A percentile compares a stretch with the other conserved stretches of the same genome.
Conservation (phyloP, 148 eudicot species). For the Fagopyrum homotropicum region DNA sequence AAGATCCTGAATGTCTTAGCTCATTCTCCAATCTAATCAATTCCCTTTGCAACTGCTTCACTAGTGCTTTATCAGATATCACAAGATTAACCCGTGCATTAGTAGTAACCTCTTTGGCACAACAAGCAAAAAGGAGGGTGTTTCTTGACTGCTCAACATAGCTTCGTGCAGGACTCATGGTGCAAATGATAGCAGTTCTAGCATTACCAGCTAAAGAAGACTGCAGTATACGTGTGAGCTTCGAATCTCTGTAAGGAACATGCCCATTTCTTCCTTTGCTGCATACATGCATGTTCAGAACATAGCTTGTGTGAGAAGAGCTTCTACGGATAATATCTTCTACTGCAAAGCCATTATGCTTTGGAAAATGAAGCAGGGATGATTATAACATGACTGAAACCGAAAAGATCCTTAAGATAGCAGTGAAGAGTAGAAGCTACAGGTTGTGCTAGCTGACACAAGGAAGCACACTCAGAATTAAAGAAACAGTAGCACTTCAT, state of each 20-base stretch:
- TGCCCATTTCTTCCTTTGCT: slow-evolving; percentile 91
- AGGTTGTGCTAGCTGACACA: not conserved
- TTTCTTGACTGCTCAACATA: slow-evolving; percentile 97
- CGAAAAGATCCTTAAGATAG: not conserved
- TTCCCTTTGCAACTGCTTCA: slow-evolving; percentile 88
- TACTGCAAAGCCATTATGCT: not conserved
- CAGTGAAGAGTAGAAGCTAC: not conserved
- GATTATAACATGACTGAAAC: not conserved
- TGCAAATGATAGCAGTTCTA: slow-evolving; percentile 91
- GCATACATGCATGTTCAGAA: slow-evolving; percentile 14
- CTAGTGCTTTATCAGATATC: slow-evolving; percentile 87
- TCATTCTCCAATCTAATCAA: slow-evolving; percentile 76
- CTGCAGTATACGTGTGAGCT: slow-evolving; percentile 91
- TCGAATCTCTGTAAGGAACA: slow-evolving; percentile 93
- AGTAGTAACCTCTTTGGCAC: slow-evolving; percentile 94
- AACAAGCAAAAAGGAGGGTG: slow-evolving; percentile 91
- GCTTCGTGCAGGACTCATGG: slow-evolving; percentile 91
- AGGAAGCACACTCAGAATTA: not conserved
- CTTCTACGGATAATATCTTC: not conserved
- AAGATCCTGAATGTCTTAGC: slow-evolving; percentile 43
- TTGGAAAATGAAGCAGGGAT: not conserved
- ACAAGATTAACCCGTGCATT: slow-evolving; percentile 79
- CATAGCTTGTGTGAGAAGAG: not conserved
- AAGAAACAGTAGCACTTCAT: not conserved
- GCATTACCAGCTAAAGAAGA: slow-evolving; percentile 94